These are phyloP conservation scores for Postia placenta DNA, from an alignment of 768 basidiomycete species.

Conservation along the genomic window DNA sequence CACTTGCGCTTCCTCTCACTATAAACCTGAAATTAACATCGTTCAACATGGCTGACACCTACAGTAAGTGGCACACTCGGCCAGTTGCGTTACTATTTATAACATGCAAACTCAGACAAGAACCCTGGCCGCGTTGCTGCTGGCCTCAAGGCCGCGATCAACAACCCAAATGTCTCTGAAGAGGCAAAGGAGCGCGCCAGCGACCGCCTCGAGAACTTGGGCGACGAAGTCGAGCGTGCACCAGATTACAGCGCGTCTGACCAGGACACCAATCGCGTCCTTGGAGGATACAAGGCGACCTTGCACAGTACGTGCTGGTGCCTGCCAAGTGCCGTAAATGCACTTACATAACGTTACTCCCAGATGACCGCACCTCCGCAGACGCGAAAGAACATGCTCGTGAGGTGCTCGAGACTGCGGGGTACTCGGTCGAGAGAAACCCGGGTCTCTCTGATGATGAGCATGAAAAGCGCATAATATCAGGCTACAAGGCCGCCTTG, in stretches of 20 bases:
- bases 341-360: background rate
- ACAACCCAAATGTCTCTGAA: conserved; percentile 51
- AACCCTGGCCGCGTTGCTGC: conserved; percentile 43
- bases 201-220: conserved; percentile 38
- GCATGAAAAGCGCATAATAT: conserved; percentile 42
- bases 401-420: conserved; percentile 45
- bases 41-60: background rate
- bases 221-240: conserved; percentile 10
- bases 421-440: conserved; percentile 26
- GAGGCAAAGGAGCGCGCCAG: conserved; percentile 47
- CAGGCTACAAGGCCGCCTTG: conserved; percentile 52
- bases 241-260: conserved; percentile 2
- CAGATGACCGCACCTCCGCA: conserved; percentile 40
- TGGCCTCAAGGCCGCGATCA: conserved; percentile 52
- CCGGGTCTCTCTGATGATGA: conserved; percentile 29
- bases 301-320: conserved; percentile 38
- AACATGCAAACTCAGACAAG: conserved; percentile 19
- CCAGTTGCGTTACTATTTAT: background rate
- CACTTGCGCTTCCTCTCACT: background rate
- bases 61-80: background rate
- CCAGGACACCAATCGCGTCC: conserved; percentile 19
- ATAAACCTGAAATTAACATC: background rate
- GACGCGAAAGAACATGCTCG: conserved; percentile 49
- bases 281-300: conserved; percentile 48
- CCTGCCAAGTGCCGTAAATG: background rate